These are phyloP conservation scores for Hymenoscyphus scutula DNA, from an alignment of 2,329 filamentous ascomycete genomes.

Conservation along the genomic window DNA sequence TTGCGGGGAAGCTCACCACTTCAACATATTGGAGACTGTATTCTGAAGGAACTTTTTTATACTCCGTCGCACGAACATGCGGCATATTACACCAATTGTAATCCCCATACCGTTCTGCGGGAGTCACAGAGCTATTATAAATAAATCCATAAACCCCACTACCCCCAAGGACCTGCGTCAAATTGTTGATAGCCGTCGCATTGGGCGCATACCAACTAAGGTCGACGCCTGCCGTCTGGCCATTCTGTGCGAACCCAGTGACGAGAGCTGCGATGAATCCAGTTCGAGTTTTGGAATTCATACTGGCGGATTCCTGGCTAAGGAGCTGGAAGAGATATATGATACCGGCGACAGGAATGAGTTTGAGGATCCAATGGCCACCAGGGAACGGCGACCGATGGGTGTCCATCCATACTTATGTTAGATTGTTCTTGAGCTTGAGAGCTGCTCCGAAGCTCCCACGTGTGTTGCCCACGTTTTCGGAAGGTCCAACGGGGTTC, in stretches of 20 bases:
- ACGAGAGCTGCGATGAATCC: conserved; percentile 26
- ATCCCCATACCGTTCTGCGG: conserved; percentile 54
- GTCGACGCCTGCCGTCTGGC: conserved; percentile 25
- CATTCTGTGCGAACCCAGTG: conserved; percentile 23
- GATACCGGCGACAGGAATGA: conserved; percentile 20
- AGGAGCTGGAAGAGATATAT: conserved; percentile 20
- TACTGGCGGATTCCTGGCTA: conserved; percentile 20
- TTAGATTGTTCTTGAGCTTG: background rate
- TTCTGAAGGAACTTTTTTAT: conserved; percentile 51
- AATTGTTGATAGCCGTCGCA: conserved; percentile 56
- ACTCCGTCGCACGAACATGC: conserved; percentile 68
- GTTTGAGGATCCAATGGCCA: conserved; percentile 18
- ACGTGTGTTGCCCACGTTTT: conserved; percentile 2
- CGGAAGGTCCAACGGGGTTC: conserved; percentile 1
- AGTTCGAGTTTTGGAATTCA: conserved; percentile 21
- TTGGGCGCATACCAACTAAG: conserved; percentile 57
- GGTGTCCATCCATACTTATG: conserved; percentile 30
- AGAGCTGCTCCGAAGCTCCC: background rate
- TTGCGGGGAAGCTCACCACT: conserved; percentile 51
- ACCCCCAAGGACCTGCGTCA: conserved; percentile 55
- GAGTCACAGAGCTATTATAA: conserved; percentile 63
- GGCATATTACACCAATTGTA: conserved; percentile 89
- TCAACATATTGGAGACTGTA: conserved; percentile 74
- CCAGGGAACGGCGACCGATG: conserved; percentile 15
- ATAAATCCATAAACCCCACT: conserved; percentile 70